Percentiles rank a stretch among this genome's conserved stretches.
phyloP scores from a whole-genome alignment of 352 stramenopile genomes.

The Stephanocyclus meneghinianus region DNA sequence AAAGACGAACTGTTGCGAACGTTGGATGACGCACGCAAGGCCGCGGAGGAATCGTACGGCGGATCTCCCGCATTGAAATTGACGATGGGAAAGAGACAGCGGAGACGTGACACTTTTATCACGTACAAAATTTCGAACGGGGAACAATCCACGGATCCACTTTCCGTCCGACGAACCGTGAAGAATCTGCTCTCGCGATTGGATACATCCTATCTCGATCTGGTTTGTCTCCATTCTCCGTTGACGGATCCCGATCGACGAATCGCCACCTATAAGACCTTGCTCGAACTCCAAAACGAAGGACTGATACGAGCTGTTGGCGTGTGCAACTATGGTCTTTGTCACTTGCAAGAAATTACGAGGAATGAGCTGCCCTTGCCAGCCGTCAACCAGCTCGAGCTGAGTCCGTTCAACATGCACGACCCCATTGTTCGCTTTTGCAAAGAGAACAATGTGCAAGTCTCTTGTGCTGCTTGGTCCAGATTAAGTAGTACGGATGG shows the following conservation, averaged over 20 bases:
- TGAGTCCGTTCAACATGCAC: constrained; percentile 77
- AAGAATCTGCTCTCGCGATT: constrained; percentile 43
- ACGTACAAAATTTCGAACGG: constrained; percentile 74
- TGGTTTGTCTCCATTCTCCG: constrained; percentile 70
- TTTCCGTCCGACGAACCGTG: constrained; percentile 37
- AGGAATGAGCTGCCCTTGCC: constrained; percentile 31
- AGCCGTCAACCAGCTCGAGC: constrained; percentile 73
- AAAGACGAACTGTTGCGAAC: constrained; percentile 17
- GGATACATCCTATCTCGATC: constrained; percentile 58
- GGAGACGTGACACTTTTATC: constrained; percentile 60
- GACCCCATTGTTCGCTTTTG: constrained; percentile 57
- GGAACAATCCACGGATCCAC: constrained; percentile 64
- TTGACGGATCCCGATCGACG: constrained; percentile 51
- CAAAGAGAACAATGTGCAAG: constrained; percentile 41
- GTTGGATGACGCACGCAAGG: constrained; percentile 12
- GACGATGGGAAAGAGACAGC: neutral
- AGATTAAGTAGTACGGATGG: constrained; percentile 60
- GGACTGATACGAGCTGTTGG: constrained; percentile 63
- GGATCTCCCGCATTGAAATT: neutral
- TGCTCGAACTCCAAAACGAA: constrained; percentile 59
- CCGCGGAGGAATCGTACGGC: neutral
- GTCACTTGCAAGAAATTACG: constrained; percentile 58
- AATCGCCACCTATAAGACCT: constrained; percentile 54
- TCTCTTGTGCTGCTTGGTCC: constrained; percentile 68
- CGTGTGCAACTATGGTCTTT: constrained; percentile 75